Conservation (phyloP, 768 basidiomycete species). For the Mycena metata region DNA sequence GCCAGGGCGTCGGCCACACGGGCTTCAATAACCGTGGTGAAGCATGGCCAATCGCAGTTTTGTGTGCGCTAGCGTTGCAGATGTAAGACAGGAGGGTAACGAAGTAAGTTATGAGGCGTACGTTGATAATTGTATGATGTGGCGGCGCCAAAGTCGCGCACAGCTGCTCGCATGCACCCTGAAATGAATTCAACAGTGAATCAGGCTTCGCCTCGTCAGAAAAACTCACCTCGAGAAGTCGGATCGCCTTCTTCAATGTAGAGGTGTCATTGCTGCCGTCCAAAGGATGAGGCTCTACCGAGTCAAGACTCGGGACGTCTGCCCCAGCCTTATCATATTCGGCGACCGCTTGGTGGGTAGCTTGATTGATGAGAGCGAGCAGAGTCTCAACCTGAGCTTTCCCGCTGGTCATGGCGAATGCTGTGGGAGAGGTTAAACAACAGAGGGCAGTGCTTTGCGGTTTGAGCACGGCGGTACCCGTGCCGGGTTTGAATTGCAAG, state of each 20-base stretch:
- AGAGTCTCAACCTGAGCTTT: slow-evolving; percentile 32
- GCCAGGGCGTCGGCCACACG: neutral
- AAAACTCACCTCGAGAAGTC: slow-evolving; percentile 4
- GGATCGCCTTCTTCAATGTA: slow-evolving; percentile 2
- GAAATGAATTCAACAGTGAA: too few relatives aligned
- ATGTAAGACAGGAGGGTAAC: too few relatives aligned
- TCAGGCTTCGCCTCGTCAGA: slow-evolving; percentile 43
- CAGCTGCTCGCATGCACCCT: slow-evolving; percentile 53
- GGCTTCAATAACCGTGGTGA: neutral
- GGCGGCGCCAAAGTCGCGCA: slow-evolving; percentile 52
- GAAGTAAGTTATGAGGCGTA: slow-evolving; percentile 35
- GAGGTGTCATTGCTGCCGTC: neutral
- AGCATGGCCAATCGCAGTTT: slow-evolving; percentile 5
- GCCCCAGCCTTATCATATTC: slow-evolving; percentile 47
- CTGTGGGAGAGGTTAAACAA: too few relatives aligned
- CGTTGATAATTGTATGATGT: slow-evolving; percentile 49
- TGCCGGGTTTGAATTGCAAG: too few relatives aligned
- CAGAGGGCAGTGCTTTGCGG: too few relatives aligned
- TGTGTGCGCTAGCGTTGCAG: slow-evolving; percentile 13
- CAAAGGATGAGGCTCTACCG: slow-evolving; percentile 25
- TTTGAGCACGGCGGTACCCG: too few relatives aligned
- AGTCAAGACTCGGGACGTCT: slow-evolving; percentile 42
- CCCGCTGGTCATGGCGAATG: too few relatives aligned
- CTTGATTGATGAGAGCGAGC: slow-evolving; percentile 46
- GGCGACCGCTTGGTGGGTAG: slow-evolving; percentile 49